phyloP scores from a whole-genome alignment of 2,329 filamentous ascomycete species.

The Ophiostoma pallidulum region DNA sequence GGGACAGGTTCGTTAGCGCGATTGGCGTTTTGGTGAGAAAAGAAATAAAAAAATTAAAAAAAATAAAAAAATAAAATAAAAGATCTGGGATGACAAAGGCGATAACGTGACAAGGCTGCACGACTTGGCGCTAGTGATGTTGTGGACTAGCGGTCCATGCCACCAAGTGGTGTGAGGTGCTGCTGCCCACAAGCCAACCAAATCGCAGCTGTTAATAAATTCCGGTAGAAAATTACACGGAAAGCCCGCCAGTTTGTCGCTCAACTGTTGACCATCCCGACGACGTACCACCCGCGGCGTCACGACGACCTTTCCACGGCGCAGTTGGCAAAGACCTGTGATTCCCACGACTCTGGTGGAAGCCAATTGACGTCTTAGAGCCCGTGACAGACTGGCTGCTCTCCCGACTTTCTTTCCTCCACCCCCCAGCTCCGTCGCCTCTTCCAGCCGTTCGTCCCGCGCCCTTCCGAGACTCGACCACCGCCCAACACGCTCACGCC shows the following conservation, averaged over 20 bases:
- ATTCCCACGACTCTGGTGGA: not conserved
- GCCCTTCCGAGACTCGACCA: no score
- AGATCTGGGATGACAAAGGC: not conserved
- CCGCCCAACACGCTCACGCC: no score
- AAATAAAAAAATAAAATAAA: not conserved
- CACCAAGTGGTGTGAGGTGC: slow-evolving; percentile 6
- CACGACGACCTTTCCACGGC: not conserved
- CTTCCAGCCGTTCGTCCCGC: no score
- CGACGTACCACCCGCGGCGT: not conserved
- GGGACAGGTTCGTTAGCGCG: no score
- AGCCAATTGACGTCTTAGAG: not conserved
- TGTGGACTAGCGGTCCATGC: not conserved
- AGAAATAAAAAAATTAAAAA: not conserved
- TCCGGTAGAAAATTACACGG: no score
- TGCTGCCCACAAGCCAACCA: slow-evolving; percentile 11
- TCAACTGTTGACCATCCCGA: not conserved
- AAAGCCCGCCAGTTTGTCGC: not conserved
- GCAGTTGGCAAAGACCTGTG: no score
- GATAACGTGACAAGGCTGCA: not conserved
- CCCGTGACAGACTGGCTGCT: not conserved
- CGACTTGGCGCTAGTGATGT: not conserved
- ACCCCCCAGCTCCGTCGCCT: no score
- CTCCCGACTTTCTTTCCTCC: not conserved
- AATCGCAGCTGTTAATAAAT: slow-evolving; percentile 9
- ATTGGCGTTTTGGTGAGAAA: no score